These are phyloP conservation scores for Alternaria brassicae DNA, from an alignment of 2,329 filamentous ascomycete genomes.

Conservation along the genomic window DNA sequence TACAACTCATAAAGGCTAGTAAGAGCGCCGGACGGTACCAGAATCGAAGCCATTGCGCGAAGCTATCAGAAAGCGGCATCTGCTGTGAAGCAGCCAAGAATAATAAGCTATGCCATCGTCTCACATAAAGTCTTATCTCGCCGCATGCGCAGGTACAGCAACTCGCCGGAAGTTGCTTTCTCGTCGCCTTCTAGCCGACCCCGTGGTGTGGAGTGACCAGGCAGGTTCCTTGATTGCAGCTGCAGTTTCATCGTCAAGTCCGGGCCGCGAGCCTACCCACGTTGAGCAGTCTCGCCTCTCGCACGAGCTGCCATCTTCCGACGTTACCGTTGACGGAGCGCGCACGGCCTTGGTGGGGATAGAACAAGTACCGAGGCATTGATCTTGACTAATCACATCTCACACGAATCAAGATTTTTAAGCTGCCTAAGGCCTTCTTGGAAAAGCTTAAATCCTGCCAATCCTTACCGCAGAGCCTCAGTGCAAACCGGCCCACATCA, in stretches of 20 bases:
- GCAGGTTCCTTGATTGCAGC: neutral
- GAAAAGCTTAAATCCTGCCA: conserved; percentile 16
- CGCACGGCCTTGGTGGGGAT: conserved; percentile 8
- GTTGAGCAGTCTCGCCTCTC: conserved; percentile 1
- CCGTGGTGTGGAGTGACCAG: neutral
- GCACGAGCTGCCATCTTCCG: conserved; percentile 13
- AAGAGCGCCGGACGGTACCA: neutral
- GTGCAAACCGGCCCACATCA: conserved; percentile 12
- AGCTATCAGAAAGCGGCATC: neutral
- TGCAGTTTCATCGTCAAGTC: neutral
- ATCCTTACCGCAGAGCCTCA: conserved; percentile 16
- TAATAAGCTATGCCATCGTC: conserved; percentile 1
- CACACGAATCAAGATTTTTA: conserved; percentile 11
- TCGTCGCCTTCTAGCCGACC: neutral
- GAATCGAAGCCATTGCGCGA: neutral
- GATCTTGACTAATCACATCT: conserved; percentile 2
- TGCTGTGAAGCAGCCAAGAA: neutral
- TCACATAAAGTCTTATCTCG: neutral
- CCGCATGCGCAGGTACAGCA: neutral
- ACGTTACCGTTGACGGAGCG: neutral
- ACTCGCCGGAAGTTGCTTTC: neutral
- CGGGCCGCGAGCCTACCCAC: neutral
- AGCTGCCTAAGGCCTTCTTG: conserved; percentile 17
- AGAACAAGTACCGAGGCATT: conserved; percentile 3
- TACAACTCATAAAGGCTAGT: conserved; percentile 6